Conservation (phyloP, 2,329 filamentous ascomycete species). For the Fusarium brachygibbosum region DNA sequence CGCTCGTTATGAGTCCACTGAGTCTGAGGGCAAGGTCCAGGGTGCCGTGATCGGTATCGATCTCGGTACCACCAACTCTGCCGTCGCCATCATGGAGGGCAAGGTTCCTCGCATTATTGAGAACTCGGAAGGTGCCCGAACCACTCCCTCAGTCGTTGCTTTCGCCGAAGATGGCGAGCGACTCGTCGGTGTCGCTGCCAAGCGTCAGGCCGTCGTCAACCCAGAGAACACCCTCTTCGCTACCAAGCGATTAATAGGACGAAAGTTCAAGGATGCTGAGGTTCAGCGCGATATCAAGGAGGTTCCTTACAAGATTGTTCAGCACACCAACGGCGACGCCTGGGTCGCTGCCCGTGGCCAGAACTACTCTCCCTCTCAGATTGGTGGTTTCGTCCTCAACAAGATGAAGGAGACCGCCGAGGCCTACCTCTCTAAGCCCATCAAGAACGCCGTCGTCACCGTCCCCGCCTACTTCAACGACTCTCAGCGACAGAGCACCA, state of each 20-base stretch:
- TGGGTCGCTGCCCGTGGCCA: slow-evolving; percentile 95
- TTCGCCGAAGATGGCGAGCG: slow-evolving; percentile 97
- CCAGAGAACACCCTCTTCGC: slow-evolving; percentile 98
- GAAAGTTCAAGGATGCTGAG: slow-evolving; percentile 94
- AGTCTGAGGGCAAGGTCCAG: slow-evolving; percentile 78
- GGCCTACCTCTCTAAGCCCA: slow-evolving; percentile 87
- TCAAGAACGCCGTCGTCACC: slow-evolving; percentile 97
- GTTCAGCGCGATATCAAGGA: slow-evolving; percentile 97
- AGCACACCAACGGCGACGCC: slow-evolving; percentile 95
- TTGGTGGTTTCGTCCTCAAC: slow-evolving; percentile 94
- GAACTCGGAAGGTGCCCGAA: slow-evolving; percentile 81
- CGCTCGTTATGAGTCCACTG: slow-evolving; percentile 81
- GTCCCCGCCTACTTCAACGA: slow-evolving; percentile 99
- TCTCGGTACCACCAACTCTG: slow-evolving; percentile 97
- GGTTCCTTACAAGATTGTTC: slow-evolving; percentile 98
- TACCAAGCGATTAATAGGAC: slow-evolving; percentile 98
- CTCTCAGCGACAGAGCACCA: slow-evolving; percentile 96
- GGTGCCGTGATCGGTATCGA: slow-evolving; percentile 98
- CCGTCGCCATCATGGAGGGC: slow-evolving; percentile 97
- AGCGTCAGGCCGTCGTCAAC: slow-evolving; percentile 98
- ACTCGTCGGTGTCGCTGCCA: slow-evolving; percentile 95
- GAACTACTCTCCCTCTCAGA: slow-evolving; percentile 98
- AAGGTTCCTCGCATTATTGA: slow-evolving; percentile 96
- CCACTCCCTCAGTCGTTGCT: slow-evolving; percentile 84
- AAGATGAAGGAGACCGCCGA: slow-evolving; percentile 99